Evolutionary conservation across 176 grass and related monocot genomes (phyloP), one percentile per base, ranked within the genome.

Genomic region (Areca catechu): DNA sequence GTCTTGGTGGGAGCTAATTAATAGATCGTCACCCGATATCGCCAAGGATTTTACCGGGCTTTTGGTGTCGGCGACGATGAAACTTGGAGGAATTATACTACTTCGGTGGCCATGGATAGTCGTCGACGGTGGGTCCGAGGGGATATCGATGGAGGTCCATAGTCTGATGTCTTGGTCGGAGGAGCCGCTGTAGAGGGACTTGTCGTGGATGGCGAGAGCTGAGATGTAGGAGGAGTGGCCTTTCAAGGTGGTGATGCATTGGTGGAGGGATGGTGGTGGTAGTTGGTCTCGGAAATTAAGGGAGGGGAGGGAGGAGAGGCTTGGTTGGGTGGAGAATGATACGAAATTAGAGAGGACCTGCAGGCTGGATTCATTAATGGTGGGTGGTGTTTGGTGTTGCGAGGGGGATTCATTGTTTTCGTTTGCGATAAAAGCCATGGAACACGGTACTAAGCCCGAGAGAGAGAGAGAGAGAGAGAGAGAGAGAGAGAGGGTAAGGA

Each of bases 1-100:
- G 49, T 95, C 89, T 51, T 95, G 89, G 67, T 95, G 84, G 29
- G 89, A 69, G 65, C 70, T 88, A 67, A n/a, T n/a, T n/a, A 95
- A 57, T 3, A 91, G 15, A 53, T 61, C 62, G 3, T 55, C 77
- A 17, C 80, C 16, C 1, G 58, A 63, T 20, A 77, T 59, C 18
- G 79, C 19, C 4, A 85, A 19, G 14, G 81, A 72, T 67, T 95
- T 95, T 49, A 89, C 58, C 3, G 84, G 24, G 65, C 75, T 89
- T 25, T 54, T 20, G 28, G 56, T 71, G 54, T 54, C n/a, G 19
- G 64, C 81, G 4, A 67, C 78, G 5, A 72, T 52, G 24, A 56
- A 70, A 47, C 68, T 59, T 24, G 22, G 16, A 5, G 37, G 16
- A 1, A 25, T n/a, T n/a, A 4, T 6, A 5, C 14, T 7, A 6